These are phyloP conservation scores for Mucor piriformis DNA, from an alignment of 371 early-diverging fungal genomes.

Conservation along the genomic window DNA sequence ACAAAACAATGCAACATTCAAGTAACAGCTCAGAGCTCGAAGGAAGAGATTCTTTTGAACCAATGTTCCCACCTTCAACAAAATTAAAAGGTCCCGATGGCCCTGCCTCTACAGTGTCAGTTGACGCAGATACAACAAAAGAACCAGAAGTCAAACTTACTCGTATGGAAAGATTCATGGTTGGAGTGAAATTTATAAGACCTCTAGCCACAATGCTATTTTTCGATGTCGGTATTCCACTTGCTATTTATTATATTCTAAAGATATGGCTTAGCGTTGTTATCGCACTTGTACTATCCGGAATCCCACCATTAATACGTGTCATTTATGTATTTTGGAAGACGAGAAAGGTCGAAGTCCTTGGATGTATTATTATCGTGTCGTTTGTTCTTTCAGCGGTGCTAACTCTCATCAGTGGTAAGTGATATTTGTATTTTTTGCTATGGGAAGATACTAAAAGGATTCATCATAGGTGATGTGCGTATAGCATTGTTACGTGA, in stretches of 20 bases:
- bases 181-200: background rate
- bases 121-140: background rate
- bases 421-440: too few relatives aligned
- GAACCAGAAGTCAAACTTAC: conserved; percentile 1
- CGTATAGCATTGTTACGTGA: conserved; percentile 50
- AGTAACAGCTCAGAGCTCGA: background rate
- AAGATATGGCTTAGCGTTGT: conserved; percentile 31
- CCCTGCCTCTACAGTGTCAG: background rate
- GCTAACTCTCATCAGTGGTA: conserved; percentile 32
- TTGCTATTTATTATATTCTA: conserved; percentile 41
- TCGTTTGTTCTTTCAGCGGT: conserved; percentile 47
- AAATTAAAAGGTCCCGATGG: background rate
- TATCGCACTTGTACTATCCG: conserved; percentile 51
- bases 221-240: conserved; percentile 41
- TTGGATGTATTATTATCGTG: conserved; percentile 45
- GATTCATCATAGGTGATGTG: conserved; percentile 30
- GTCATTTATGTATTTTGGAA: conserved; percentile 30
- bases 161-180: conserved; percentile 9
- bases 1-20: background rate
- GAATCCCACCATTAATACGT: conserved; percentile 48
- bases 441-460: too few relatives aligned
- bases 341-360: conserved; percentile 36
- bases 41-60: background rate
- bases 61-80: background rate
- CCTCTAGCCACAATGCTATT: conserved; percentile 19